A percentile compares a stretch with the other conserved stretches of the same genome.
Evolutionary conservation across 768 basidiomycete species (phyloP).

Genomic region (Tephrocybe sp.): DNA sequence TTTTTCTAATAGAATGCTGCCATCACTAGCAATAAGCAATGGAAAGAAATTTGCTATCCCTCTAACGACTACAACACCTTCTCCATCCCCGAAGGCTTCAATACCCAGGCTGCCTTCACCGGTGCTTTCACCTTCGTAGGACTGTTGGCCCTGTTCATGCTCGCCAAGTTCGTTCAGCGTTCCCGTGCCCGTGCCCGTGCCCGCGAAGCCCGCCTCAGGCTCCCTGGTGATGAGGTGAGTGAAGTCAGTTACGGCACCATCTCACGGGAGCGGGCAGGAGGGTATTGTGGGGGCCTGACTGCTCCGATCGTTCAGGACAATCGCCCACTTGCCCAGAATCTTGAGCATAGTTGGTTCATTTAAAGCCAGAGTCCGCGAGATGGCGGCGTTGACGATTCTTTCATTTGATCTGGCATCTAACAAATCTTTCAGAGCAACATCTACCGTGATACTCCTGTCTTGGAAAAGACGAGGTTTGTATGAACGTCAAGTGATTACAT

Average conservation of each 20-base stretch:
- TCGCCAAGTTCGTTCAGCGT: constrained; percentile 38
- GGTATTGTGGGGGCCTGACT: constrained; percentile 15
- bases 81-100: constrained; percentile 22
- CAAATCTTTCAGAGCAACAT: constrained; percentile 8
- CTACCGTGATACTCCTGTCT: constrained; percentile 13
- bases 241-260: constrained; percentile 38
- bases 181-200: constrained; percentile 39
- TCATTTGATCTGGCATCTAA: not conserved
- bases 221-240: constrained; percentile 53
- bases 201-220: constrained; percentile 37
- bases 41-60: constrained; percentile 46
- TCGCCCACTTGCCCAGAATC: constrained; percentile 23
- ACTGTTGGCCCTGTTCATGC: constrained; percentile 37
- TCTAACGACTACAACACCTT: constrained; percentile 22
- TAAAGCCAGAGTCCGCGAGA: constrained; percentile 16
- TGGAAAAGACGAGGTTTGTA: constrained; percentile 18
- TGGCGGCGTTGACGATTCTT: constrained; percentile 11
- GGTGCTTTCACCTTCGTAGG: constrained; percentile 38
- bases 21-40: constrained; percentile 56
- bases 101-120: constrained; percentile 32
- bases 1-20: constrained; percentile 39
- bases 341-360: constrained; percentile 37
- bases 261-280: constrained; percentile 20
- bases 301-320: constrained; percentile 8
- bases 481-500: too few species aligned